These are phyloP conservation scores for Biscogniauxia mediterranea DNA, from an alignment of 2,329 filamentous ascomycete genomes.

Conservation along the genomic window DNA sequence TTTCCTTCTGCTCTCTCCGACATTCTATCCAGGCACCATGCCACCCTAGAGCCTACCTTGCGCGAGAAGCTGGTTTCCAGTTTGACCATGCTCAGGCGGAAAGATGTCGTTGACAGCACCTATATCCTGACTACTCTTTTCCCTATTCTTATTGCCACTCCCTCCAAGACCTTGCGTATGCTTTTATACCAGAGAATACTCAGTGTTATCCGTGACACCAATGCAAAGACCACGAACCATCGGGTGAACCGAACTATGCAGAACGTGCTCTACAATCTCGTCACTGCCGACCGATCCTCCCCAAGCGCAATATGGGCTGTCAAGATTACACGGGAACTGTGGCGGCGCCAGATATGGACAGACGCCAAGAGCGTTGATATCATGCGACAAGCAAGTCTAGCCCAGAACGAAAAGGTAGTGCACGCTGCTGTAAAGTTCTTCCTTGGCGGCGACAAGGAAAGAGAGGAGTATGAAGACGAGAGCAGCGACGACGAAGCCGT, in stretches of 20 bases:
- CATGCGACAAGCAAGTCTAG: constrained; percentile 90
- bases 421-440: constrained; percentile 90
- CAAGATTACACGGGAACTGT: constrained; percentile 90
- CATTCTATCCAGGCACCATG: constrained; percentile 80
- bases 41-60: constrained; percentile 76
- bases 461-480: constrained; percentile 88
- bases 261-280: constrained; percentile 86
- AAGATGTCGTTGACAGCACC: constrained; percentile 86
- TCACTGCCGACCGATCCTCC: constrained; percentile 81
- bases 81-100: constrained; percentile 81
- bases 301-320: constrained; percentile 92
- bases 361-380: constrained; percentile 94
- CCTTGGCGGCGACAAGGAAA: constrained; percentile 91
- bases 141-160: constrained; percentile 86
- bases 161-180: constrained; percentile 82
- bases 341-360: constrained; percentile 95
- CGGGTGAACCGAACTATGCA: constrained; percentile 91
- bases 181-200: constrained; percentile 84
- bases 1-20: constrained; percentile 81
- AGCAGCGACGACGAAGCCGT: constrained; percentile 77
- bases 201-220: constrained; percentile 83
- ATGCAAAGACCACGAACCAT: constrained; percentile 86
- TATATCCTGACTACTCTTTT: constrained; percentile 88
- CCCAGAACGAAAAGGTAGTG: constrained; percentile 91
- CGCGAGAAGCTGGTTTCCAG: constrained; percentile 93